Conservation (phyloP, 225 moss, liverwort and hornwort species). For the Pseudisothecium myosuroides region DNA sequence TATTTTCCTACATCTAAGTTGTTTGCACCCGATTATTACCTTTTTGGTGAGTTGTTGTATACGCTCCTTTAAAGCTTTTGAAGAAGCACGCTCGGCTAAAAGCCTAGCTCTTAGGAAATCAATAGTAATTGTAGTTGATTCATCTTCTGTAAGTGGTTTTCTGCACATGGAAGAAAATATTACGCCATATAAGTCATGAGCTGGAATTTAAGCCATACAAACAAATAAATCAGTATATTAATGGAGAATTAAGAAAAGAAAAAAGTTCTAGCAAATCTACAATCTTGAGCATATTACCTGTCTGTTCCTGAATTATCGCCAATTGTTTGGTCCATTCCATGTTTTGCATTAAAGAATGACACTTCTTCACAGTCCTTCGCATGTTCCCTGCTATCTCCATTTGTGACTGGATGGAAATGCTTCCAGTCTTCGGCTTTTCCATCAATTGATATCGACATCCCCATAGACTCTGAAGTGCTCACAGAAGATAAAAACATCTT, state of each 20-base stretch:
- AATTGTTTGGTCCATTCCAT: neutral
- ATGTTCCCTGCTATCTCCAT: neutral
- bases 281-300: neutral
- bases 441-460: neutral
- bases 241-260: neutral
- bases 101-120: slow-evolving; percentile 82
- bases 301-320: neutral
- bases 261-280: neutral
- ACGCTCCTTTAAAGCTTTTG: slow-evolving; percentile 58
- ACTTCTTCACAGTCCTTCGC: neutral
- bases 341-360: neutral
- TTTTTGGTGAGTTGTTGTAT: slow-evolving; percentile 55
- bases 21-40: slow-evolving; percentile 16
- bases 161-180: slow-evolving; percentile 13
- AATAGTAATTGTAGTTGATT: slow-evolving; percentile 63
- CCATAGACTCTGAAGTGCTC: neutral
- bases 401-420: neutral
- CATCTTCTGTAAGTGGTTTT: slow-evolving; percentile 47
- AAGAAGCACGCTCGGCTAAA: slow-evolving; percentile 71
- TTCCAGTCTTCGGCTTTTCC: neutral
- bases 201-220: neutral
- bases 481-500: neutral
- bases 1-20: neutral
- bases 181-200: neutral
- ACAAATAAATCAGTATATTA: neutral